Base-by-base conservation (phyloP, 768 basidiomycete genomes). In the Candolleomyces aberdarensis region DNA sequence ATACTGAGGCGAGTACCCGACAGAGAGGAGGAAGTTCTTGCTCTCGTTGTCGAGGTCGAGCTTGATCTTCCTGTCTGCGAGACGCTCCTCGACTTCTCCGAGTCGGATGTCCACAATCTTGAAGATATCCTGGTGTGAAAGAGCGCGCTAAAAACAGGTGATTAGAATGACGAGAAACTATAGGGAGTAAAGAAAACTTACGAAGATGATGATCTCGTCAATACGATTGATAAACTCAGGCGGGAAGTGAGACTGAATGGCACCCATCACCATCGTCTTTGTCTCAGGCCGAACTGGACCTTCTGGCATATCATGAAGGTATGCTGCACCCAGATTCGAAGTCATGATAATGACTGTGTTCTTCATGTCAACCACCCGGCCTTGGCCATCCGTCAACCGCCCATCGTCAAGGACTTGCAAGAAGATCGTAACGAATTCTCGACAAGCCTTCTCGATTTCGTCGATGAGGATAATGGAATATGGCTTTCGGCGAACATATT, bases 311-410 rank as follows among this genome's bases (percentile, higher is more conserved):
- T 92, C 92, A 59, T 89, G 85, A 51, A 93, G 79, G 74, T 83
- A 90, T 20, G 80, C 78, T 5, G 91, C 89, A 48, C 92, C 95
- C 19, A 96, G 81, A 70, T 98, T 98, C 53, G 92, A 94, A 4
- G 95, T 96, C 86, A 96, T 91, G 74, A 95, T 91, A 71, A 96
- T 93, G 69, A 96, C 91, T 0, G 93, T 92, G 71, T 95, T 96
- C 60, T 87, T 81, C 81, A 94, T 94, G 74, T 92, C 89, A 19
- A 92, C 85, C 46, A 92, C 79, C 62, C 91, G 86, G n/a, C 94
- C 94, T 74, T 96, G 94, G 7, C 94, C 91, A 66, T 96, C 94
- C 20, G 95, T 96, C 64, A 96, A 79, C 48, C 91, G 86, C 10
- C 95, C 95, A 64, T 96, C 95, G 65, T 97, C 95, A 49, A 97